phyloP scores from a whole-genome alignment of 2,329 filamentous ascomycete species.

The Aspergillus chevalieri region DNA sequence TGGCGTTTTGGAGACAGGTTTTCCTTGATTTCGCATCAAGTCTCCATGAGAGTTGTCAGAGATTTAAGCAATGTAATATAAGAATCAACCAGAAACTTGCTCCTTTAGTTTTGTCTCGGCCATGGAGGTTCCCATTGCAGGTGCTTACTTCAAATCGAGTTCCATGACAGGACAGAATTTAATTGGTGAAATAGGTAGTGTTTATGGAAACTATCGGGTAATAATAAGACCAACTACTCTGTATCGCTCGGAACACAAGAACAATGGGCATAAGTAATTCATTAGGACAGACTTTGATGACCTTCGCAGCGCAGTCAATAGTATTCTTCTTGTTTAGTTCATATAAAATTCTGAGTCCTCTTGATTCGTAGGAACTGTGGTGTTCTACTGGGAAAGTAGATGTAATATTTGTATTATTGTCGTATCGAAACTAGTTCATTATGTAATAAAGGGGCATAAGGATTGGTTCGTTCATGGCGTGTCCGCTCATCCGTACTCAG shows the following conservation, averaged over 20 bases:
- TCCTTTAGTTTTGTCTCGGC: slow-evolving; percentile 6
- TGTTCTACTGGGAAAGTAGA: neutral
- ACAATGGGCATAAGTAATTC: too few species aligned
- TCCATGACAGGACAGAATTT: neutral
- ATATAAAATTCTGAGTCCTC: neutral
- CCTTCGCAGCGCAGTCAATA: too few species aligned
- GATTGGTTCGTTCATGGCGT: neutral
- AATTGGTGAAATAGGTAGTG: neutral
- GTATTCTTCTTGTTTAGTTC: neutral
- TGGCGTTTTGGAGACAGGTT: neutral
- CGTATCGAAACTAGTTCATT: neutral
- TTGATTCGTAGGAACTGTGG: too few species aligned
- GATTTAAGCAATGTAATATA: neutral
- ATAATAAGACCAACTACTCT: too few species aligned
- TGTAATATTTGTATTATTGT: neutral
- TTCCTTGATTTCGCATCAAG: neutral
- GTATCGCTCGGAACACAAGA: too few species aligned
- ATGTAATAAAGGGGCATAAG: neutral
- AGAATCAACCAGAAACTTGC: neutral
- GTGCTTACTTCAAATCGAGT: too few species aligned
- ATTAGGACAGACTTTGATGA: too few species aligned
- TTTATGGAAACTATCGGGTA: too few species aligned
- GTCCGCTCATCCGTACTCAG: slow-evolving; percentile 1
- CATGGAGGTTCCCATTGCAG: slow-evolving; percentile 6
- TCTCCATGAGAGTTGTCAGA: neutral